Conservation (phyloP, 75 land plant species). For the Sequoia sempervirens region DNA sequence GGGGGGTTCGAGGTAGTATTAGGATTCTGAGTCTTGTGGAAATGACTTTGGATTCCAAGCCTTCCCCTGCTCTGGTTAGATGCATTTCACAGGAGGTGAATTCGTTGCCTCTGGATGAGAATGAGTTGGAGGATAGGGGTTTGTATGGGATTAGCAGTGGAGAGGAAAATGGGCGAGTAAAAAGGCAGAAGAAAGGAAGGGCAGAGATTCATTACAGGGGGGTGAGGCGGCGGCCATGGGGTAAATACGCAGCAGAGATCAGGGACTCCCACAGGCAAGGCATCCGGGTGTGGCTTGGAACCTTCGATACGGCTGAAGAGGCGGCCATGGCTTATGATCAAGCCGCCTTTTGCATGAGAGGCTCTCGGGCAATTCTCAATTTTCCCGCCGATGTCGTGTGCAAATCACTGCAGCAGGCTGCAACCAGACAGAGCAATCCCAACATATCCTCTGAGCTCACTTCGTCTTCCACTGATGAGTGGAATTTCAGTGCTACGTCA, state of each 20-base stretch:
- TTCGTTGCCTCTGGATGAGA: conserved; percentile 23
- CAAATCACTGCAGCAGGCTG: background rate
- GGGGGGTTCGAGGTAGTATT: background rate
- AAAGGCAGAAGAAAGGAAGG: background rate
- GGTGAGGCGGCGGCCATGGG: conserved; percentile 47
- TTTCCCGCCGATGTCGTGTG: conserved; percentile 10
- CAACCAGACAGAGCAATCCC: background rate
- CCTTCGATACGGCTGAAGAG: conserved; percentile 27
- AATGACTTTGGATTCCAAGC: background rate
- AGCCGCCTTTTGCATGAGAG: conserved; percentile 21
- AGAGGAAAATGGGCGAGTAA: background rate
- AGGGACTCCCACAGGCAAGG: conserved; percentile 35
- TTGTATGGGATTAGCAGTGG: conserved; percentile 15
- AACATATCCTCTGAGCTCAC: background rate
- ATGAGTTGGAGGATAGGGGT: conserved; percentile 28
- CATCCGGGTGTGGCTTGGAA: conserved; percentile 41
- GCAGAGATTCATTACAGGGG: conserved; percentile 15
- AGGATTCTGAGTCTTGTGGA: background rate
- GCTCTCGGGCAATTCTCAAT: conserved; percentile 16
- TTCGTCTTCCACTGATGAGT: background rate
- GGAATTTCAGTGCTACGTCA: background rate
- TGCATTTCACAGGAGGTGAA: background rate
- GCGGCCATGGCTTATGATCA: conserved; percentile 27
- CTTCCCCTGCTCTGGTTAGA: background rate
- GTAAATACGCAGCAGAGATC: conserved; percentile 41